These are phyloP conservation scores for Eleusine indica DNA, from an alignment of 176 grass and related monocot species.

Conservation along the genomic window DNA sequence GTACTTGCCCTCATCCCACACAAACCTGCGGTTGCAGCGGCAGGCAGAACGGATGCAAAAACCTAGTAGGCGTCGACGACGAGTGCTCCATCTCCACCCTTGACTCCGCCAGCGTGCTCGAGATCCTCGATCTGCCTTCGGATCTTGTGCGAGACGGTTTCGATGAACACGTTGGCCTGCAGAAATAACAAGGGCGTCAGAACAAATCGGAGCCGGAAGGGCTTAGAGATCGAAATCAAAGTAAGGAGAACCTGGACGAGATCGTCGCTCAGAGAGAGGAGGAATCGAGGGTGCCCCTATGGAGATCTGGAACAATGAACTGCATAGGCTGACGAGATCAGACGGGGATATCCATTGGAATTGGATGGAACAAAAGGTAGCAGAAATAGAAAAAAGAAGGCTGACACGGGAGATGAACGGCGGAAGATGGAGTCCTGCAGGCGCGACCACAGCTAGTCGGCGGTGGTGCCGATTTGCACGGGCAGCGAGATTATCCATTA, in stretches of 20 bases:
- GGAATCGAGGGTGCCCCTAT: constrained; percentile 92
- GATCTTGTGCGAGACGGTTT: constrained; percentile 95
- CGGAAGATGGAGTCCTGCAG: constrained; percentile 77
- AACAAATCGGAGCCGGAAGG: neutral
- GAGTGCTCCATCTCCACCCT: constrained; percentile 46
- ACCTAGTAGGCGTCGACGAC: constrained; percentile 95
- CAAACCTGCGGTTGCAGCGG: constrained; percentile 56
- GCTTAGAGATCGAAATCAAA: neutral
- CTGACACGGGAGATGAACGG: constrained; percentile 85
- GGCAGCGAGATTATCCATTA: constrained; percentile 92
- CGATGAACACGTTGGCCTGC: constrained; percentile 89
- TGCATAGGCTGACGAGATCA: constrained; percentile 11
- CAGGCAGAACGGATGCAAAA: neutral
- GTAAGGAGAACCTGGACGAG: constrained; percentile 65
- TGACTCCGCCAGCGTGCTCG: constrained; percentile 61
- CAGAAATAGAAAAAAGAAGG: neutral
- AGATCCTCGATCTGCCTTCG: constrained; percentile 93
- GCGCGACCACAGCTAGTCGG: constrained; percentile 57
- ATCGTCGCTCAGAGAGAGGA: constrained; percentile 94
- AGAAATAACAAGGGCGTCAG: neutral
- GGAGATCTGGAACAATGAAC: constrained; percentile 83
- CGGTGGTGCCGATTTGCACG: constrained; percentile 50
- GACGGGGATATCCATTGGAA: neutral
- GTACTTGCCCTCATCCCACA: constrained; percentile 96
- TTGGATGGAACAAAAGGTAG: neutral